Conservation (phyloP, 306 rosid species). For the Begonia fuchsioides region DNA sequence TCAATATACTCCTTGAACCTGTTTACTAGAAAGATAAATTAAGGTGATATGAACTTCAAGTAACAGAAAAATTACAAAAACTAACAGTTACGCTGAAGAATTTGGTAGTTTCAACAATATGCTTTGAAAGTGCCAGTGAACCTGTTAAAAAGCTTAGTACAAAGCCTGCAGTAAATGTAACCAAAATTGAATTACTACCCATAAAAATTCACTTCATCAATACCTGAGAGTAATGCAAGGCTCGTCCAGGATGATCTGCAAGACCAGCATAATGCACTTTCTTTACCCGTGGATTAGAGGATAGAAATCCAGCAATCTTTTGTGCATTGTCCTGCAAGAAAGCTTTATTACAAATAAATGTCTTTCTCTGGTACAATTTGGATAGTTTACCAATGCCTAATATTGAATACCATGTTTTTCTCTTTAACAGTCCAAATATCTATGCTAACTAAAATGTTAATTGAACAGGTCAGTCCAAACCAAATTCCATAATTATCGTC, state of each 20-base stretch:
- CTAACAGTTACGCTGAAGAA: conserved; percentile 91
- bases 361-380: too few species aligned
- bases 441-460: too few species aligned
- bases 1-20: too few species aligned
- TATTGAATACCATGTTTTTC: too few species aligned
- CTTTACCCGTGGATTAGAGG: conserved; percentile 62
- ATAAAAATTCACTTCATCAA: conserved; percentile 7
- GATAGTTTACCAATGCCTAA: too few species aligned
- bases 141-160: conserved; percentile 90
- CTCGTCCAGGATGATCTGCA: conserved; percentile 57
- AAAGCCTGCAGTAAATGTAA: conserved; percentile 42
- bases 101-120: conserved; percentile 69
- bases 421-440: too few species aligned
- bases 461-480: too few species aligned
- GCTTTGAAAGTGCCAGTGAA: conserved; percentile 70
- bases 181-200: conserved; percentile 5
- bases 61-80: conserved; percentile 44
- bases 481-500: too few species aligned
- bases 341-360: too few species aligned
- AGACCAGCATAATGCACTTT: conserved; percentile 72
- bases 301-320: conserved; percentile 79
- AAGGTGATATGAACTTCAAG: background rate
- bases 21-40: too few species aligned
- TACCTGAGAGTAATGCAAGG: conserved; percentile 83
- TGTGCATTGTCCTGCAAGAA: conserved; percentile 73